A percentile compares a stretch with the other conserved stretches of the same genome.
Conservation (phyloP, 73 alveolate genomes). For the Stentor coeruleus region DNA sequence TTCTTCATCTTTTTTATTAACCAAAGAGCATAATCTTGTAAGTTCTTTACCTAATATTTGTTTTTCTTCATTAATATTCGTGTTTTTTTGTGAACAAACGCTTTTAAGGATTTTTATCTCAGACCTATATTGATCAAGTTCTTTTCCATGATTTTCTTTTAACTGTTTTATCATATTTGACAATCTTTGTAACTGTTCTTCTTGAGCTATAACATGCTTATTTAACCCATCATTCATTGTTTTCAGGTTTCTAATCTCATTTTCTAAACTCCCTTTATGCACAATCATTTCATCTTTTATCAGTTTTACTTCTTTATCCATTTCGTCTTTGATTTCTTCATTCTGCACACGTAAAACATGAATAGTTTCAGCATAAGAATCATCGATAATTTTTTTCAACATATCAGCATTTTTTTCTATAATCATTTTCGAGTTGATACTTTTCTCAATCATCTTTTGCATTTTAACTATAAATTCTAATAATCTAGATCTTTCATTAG, state of each 20-base stretch:
- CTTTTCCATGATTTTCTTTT: slow-evolving; percentile 5
- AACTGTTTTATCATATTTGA: too few relatives aligned
- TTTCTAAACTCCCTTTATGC: neutral
- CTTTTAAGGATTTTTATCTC: neutral
- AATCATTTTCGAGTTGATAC: too few relatives aligned
- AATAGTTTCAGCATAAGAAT: neutral
- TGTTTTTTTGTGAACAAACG: neutral
- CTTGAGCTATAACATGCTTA: neutral
- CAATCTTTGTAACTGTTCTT: neutral
- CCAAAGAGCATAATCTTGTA: neutral
- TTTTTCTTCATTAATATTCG: neutral
- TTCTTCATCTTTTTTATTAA: neutral
- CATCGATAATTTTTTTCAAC: neutral
- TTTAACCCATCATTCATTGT: neutral
- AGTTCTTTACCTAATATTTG: neutral
- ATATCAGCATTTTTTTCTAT: too few relatives aligned
- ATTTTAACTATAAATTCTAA: neutral
- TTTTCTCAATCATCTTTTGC: neutral
- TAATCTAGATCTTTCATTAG: neutral
- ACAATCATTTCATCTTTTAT: neutral
- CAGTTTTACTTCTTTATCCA: neutral
- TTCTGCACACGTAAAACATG: neutral
- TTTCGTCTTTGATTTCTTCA: neutral
- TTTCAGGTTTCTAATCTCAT: neutral
- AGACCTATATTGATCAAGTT: neutral